Base-by-base conservation (phyloP, 805 yeast genomes). In the Phaffomyces thermotolerans region DNA sequence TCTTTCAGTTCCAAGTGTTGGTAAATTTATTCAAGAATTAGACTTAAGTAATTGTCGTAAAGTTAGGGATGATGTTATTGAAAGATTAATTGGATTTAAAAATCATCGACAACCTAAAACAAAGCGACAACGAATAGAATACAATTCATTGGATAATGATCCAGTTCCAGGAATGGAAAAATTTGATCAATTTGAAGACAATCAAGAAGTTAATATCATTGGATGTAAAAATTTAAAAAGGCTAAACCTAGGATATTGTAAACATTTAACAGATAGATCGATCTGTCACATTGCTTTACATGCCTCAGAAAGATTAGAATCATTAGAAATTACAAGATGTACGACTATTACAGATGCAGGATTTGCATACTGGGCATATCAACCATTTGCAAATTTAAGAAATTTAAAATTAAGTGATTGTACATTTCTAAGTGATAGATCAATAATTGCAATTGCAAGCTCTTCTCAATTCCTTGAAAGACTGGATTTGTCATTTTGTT, bases 261-360 rank as follows among this genome's bases (percentile, higher is more conserved):
- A 84, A 56, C 81, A 79, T 54, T 54, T 84, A 44, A 80, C 90
- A 3, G 93, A 84, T 55, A 68, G 72, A 49, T 65, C 83, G 31
- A 79, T 84, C 82, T 64, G 68, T 48, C 81, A 78, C 48, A 66
- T 84, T 44, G 79, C 86, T 0, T 56, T 69, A 18, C 73, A 77
- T 58, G 81, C 84, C n/a, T 69, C 65, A 46, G 71, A 70, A 14
- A 65, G 79, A 43, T 62, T 84, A 39, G 78, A 70, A 46, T 59
- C 71, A 32, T 67, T 84, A 52, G 79, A 82, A 52, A 63, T 84
- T 43, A 79, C 90, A 2, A 69, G 93, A 47, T 84, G 93, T 58
- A 84, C 90, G 22, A 76, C 88, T 2, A 81, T 84, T 30, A 82
- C 90, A 3, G 93, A 84, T 62, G 68, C 69, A 36, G 93, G 91